Conservation (phyloP, 2,329 filamentous ascomycete species). For the Acrocalymma vagum region DNA sequence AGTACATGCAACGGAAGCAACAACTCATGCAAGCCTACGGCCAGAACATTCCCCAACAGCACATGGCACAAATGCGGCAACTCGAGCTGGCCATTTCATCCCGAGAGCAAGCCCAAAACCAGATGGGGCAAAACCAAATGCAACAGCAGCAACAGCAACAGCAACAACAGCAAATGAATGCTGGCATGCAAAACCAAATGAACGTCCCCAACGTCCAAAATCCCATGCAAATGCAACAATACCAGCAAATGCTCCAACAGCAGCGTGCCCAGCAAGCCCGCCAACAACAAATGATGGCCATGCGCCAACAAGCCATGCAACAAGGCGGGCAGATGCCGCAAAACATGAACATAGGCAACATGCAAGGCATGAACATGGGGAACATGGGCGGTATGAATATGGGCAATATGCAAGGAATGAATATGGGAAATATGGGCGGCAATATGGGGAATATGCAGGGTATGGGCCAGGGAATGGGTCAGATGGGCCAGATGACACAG, state of each 20-base stretch:
- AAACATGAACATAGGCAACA: slow-evolving; percentile 44
- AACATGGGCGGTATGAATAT: slow-evolving; percentile 23
- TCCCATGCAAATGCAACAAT: slow-evolving; percentile 43
- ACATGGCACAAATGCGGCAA: slow-evolving; percentile 35
- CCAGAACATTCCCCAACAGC: slow-evolving; percentile 33
- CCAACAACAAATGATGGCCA: slow-evolving; percentile 42
- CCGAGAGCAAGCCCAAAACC: slow-evolving; percentile 22
- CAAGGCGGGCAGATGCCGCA: slow-evolving; percentile 36
- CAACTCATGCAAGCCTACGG: slow-evolving; percentile 32
- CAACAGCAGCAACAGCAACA: slow-evolving; percentile 28
- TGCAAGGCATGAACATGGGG: slow-evolving; percentile 40
- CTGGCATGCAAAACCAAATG: slow-evolving; percentile 36
- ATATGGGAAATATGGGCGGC: slow-evolving; percentile 21
- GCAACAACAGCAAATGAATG: slow-evolving; percentile 24
- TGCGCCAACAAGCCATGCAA: slow-evolving; percentile 42
- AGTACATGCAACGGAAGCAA: slow-evolving; percentile 33
- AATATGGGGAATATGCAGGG: slow-evolving; percentile 30
- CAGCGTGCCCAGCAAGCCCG: slow-evolving; percentile 42
- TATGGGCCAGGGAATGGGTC: slow-evolving; percentile 32
- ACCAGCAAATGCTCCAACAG: slow-evolving; percentile 43
- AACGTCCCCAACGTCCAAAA: slow-evolving; percentile 26
- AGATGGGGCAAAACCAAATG: slow-evolving; percentile 21
- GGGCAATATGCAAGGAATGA: slow-evolving; percentile 31
- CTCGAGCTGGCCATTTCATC: slow-evolving; percentile 36
- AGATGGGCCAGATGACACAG: slow-evolving; percentile 36